These are phyloP conservation scores for Phytophthora citricola DNA, from an alignment of 352 stramenopile genomes.

Conservation along the genomic window DNA sequence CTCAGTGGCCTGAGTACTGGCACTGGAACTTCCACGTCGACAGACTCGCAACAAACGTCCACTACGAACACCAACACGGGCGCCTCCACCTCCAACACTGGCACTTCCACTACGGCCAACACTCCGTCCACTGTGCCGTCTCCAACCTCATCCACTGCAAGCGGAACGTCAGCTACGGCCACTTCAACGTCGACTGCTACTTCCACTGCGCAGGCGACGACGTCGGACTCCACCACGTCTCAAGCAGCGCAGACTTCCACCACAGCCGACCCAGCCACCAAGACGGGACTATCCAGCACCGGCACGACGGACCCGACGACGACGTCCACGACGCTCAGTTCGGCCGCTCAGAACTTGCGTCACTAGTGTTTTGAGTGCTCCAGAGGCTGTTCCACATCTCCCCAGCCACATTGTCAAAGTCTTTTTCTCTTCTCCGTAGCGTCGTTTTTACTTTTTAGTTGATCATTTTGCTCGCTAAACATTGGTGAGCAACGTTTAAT, in stretches of 20 bases:
- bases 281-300: conserved; percentile 6
- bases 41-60: neutral
- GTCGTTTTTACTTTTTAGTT: neutral
- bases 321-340: conserved; percentile 10
- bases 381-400: neutral
- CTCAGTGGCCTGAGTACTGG: neutral
- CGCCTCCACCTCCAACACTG: neutral
- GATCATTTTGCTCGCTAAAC: neutral
- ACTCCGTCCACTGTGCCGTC: neutral
- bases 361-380: neutral
- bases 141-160: conserved; percentile 1
- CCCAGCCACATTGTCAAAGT: neutral
- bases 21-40: conserved; percentile 3
- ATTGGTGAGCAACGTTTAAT: neutral
- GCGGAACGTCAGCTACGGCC: conserved; percentile 9
- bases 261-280: conserved; percentile 7
- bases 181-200: conserved; percentile 9
- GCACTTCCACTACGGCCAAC: neutral
- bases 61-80: conserved; percentile 9
- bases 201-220: conserved; percentile 8
- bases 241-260: conserved; percentile 8
- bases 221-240: neutral
- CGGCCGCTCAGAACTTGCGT: conserved; percentile 13
- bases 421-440: conserved; percentile 7
- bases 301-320: conserved; percentile 5